Base-by-base conservation (phyloP, 139 green algal genomes). In the Coelastrella sp. region DNA sequence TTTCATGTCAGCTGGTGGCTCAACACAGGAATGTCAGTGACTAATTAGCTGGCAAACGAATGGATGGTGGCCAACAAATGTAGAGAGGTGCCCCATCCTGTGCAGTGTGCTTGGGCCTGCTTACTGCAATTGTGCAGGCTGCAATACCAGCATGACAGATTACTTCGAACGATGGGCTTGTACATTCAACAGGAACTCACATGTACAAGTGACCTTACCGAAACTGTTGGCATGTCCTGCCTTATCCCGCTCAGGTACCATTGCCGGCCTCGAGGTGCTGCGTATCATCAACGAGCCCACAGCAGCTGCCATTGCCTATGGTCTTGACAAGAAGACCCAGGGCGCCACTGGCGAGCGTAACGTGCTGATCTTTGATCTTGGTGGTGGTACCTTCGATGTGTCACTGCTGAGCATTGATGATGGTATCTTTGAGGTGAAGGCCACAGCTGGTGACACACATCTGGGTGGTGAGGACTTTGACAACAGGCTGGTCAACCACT, bases 391-490 rank as follows among this genome's bases (percentile, higher is more conserved):
- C 80, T 99, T 99, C 91, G 98, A 99, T 97, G 98, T 99, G 88
- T 99, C 97, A n/a, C 94, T 99, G 73, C 95, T 99, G 91, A 98
- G 97, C 85, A 99, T 99, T 91, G 98, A 99, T 90, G 98, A 99
- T 92, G 98, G 98, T 85, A 99, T 99, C 93, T 99, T 99, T 93
- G 97, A 99, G 95, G 97, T 99, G 82, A 99, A 99, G 96, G 92
- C 98, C 85, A 99, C 98, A 13, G 97, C 98, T 76, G 98, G 98
- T 84, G 98, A 99, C 94, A 99, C 98, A 64, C 98, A 99, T 93
- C 89, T 99, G 90, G 98, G 98, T 77, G 98, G 98, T 87, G 98
- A 99, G 95, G 98, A 99, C 94, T 99, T 99, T 91, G 98, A 99
- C 94, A 97, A 98, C 92, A 93, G 97, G 73, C 93, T 99, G 71